Evolutionary conservation across 108 stramenopile genomes (phyloP).

Genomic region (Aureococcus anophagefferens): DNA sequence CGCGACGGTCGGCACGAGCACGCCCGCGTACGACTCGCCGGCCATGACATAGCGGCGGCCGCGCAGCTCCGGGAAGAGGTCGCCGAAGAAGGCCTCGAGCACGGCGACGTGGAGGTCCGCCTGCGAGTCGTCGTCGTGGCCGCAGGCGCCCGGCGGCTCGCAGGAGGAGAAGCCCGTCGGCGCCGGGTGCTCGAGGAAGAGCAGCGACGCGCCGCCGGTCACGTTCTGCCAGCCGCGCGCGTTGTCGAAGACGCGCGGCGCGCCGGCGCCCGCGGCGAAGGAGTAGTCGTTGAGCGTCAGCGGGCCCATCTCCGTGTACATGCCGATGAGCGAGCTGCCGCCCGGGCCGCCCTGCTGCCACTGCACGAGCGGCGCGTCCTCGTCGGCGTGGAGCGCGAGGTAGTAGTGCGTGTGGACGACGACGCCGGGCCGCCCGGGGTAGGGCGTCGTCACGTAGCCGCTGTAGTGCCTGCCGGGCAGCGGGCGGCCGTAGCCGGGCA

Average conservation of each 20-base stretch:
- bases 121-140: conserved; percentile 6
- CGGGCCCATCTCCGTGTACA: conserved; percentile 23
- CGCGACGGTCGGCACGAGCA: not conserved
- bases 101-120: conserved; percentile 8
- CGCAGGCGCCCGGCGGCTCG: conserved; percentile 6
- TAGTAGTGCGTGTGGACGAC: no score
- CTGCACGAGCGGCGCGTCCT: conserved; percentile 1
- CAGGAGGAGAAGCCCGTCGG: conserved; percentile 20
- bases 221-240: not conserved
- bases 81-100: conserved; percentile 2
- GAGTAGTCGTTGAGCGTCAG: conserved; percentile 1
- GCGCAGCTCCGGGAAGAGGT: conserved; percentile 10
- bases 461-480: no score
- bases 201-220: not conserved
- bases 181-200: conserved; percentile 29
- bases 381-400: not conserved
- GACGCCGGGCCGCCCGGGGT: no score
- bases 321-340: conserved; percentile 20
- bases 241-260: not conserved
- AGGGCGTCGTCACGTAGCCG: no score
- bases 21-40: conserved; percentile 28
- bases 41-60: conserved; percentile 6
- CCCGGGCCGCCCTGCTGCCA: conserved; percentile 34
- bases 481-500: no score
- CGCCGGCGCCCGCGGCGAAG: not conserved